These are phyloP conservation scores for Aurantiochytrium sp. DNA, from an alignment of 108 stramenopile species.

Conservation along the genomic window DNA sequence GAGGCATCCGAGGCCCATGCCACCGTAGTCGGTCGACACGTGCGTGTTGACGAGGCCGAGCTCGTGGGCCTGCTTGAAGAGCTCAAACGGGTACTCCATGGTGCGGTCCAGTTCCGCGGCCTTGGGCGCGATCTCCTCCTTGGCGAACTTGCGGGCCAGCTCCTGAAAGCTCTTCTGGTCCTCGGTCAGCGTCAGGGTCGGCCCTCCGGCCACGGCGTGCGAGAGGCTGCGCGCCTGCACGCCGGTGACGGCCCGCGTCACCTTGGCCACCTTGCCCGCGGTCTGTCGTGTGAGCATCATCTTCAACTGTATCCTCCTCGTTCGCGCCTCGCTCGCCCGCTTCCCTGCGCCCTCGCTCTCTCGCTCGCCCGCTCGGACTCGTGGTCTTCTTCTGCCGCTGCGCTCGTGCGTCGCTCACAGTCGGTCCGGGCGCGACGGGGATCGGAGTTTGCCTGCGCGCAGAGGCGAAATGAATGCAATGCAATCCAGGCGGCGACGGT, in stretches of 20 bases:
- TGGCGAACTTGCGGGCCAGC: conserved; percentile 24
- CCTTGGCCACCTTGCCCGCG: neutral
- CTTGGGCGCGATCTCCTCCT: conserved; percentile 22
- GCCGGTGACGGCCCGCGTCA: neutral
- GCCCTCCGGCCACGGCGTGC: neutral
- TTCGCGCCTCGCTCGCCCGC: too few species aligned
- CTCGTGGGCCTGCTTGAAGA: conserved; percentile 30
- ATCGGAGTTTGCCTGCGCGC: too few species aligned
- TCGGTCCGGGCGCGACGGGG: too few species aligned
- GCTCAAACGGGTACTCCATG: conserved; percentile 28
- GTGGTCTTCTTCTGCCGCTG: too few species aligned
- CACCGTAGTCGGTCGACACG: conserved; percentile 24
- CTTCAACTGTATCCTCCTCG: neutral
- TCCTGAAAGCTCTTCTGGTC: conserved; percentile 27
- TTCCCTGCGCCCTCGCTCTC: neutral
- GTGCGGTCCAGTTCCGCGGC: conserved; percentile 24
- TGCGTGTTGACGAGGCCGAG: conserved; percentile 36
- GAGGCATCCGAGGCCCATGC: conserved; percentile 20
- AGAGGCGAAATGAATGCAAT: too few species aligned
- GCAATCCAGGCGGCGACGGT: too few species aligned
- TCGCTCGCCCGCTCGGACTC: too few species aligned
- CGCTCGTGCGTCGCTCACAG: too few species aligned
- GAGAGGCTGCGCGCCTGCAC: neutral
- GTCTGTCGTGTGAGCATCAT: neutral
- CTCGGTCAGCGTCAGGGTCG: conserved; percentile 19